Evolutionary conservation across 306 rosid genomes (phyloP).

Genomic region (Mimosa pudica): DNA sequence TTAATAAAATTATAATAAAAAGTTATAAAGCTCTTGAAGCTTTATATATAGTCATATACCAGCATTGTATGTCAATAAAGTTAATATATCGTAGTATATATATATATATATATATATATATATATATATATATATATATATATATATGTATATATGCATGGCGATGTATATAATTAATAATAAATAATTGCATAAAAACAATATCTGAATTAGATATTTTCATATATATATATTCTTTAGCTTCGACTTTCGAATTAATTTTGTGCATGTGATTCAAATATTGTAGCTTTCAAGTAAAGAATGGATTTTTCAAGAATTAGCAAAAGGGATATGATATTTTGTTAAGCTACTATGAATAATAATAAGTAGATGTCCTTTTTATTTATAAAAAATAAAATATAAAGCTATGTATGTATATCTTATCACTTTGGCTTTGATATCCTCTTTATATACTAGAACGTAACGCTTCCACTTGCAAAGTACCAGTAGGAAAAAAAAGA

Average conservation of each 20-base stretch:
- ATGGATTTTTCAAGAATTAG: neutral
- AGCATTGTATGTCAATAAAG: slow-evolving; percentile 17
- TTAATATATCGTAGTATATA: no score
- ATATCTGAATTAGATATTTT: neutral
- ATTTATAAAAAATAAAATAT: no score
- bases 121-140: no score
- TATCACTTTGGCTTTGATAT: neutral
- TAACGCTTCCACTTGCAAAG: neutral
- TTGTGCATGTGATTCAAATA: neutral
- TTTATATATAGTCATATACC: neutral
- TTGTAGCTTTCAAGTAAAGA: neutral
- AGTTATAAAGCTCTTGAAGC: neutral
- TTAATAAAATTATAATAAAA: neutral
- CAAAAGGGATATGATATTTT: neutral
- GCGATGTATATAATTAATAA: neutral
- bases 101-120: no score
- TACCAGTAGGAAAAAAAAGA: no score
- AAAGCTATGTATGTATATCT: neutral
- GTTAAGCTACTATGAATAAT: neutral
- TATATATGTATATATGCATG: neutral
- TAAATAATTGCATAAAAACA: neutral
- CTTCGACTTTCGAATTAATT: neutral
- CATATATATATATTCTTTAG: neutral
- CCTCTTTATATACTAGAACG: neutral
- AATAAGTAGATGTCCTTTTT: neutral